These are phyloP conservation scores for Penicillium alfredii DNA, from an alignment of 495 filamentous ascomycete species.

Conservation along the genomic window DNA sequence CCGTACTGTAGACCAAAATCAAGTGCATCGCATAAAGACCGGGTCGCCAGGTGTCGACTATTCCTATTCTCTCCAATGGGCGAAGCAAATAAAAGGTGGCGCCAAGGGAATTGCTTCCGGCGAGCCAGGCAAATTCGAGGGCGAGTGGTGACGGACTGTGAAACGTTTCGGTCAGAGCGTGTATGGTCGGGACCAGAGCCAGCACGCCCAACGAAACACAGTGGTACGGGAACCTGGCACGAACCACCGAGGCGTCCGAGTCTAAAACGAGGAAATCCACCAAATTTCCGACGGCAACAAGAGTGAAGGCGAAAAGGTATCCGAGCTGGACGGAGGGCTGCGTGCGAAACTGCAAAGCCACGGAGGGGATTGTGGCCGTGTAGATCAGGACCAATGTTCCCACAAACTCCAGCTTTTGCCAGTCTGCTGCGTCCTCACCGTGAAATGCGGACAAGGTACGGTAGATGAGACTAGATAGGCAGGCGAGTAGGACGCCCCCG, in stretches of 20 bases:
- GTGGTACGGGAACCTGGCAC: conserved; percentile 3
- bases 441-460: conserved; percentile 1
- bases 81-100: neutral
- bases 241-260: neutral
- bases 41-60: conserved; percentile 4
- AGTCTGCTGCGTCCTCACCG: conserved; percentile 1
- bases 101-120: conserved; percentile 1
- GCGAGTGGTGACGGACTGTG: neutral
- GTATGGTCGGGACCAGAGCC: conserved; percentile 3
- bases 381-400: conserved; percentile 3
- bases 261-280: conserved; percentile 2
- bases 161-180: conserved; percentile 1
- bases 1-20: conserved; percentile 1
- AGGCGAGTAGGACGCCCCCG: conserved; percentile 5
- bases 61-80: conserved; percentile 6
- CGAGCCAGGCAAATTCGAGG: conserved; percentile 1
- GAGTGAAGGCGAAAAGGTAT: conserved; percentile 2
- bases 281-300: conserved; percentile 2
- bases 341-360: conserved; percentile 1
- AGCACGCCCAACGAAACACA: conserved; percentile 4
- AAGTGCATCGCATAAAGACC: conserved; percentile 10
- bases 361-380: neutral
- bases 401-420: conserved; percentile 5
- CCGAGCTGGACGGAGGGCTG: conserved; percentile 5
- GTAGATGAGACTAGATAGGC: conserved; percentile 1